Evolutionary conservation across 176 grass and related monocot genomes (phyloP).

Genomic region (Juncus inflexus): DNA sequence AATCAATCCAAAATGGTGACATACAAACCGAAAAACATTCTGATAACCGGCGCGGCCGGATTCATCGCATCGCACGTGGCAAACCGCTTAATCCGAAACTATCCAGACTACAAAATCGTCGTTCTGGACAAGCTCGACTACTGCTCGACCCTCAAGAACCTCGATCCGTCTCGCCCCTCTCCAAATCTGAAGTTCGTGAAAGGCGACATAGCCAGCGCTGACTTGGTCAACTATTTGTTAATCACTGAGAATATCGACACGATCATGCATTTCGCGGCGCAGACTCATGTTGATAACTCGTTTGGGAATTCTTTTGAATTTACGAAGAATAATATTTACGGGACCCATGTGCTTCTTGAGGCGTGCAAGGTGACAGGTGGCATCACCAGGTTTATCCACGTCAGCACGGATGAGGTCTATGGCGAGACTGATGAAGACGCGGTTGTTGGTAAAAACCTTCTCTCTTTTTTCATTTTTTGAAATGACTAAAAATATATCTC

Average conservation of each 20-base stretch:
- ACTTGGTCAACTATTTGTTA: slow-evolving; percentile 73
- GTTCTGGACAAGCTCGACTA: slow-evolving; percentile 81
- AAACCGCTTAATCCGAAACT: slow-evolving; percentile 61
- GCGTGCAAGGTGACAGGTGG: slow-evolving; percentile 79
- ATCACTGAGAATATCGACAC: slow-evolving; percentile 73
- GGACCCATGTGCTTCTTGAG: slow-evolving; percentile 72
- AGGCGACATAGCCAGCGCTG: slow-evolving; percentile 80
- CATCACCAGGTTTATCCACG: slow-evolving; percentile 75
- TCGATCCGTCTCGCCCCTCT: slow-evolving; percentile 36
- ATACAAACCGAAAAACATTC: slow-evolving; percentile 77
- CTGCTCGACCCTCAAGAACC: slow-evolving; percentile 74
- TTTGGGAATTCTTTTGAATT: slow-evolving; percentile 88
- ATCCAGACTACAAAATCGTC: slow-evolving; percentile 65
- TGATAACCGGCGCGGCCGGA: slow-evolving; percentile 67
- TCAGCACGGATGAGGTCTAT: slow-evolving; percentile 76
- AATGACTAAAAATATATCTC: too few relatives aligned
- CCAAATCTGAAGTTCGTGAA: slow-evolving; percentile 81
- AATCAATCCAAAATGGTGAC: slow-evolving; percentile 31
- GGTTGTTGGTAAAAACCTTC: slow-evolving; percentile 35
- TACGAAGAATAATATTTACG: slow-evolving; percentile 85
- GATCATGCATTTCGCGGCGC: slow-evolving; percentile 83
- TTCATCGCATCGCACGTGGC: slow-evolving; percentile 82
- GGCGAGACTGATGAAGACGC: slow-evolving; percentile 79
- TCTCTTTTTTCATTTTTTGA: too few relatives aligned
- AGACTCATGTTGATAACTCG: slow-evolving; percentile 84